phyloP scores from a whole-genome alignment of 805 yeast species.

The Ascoidea asiatica region DNA sequence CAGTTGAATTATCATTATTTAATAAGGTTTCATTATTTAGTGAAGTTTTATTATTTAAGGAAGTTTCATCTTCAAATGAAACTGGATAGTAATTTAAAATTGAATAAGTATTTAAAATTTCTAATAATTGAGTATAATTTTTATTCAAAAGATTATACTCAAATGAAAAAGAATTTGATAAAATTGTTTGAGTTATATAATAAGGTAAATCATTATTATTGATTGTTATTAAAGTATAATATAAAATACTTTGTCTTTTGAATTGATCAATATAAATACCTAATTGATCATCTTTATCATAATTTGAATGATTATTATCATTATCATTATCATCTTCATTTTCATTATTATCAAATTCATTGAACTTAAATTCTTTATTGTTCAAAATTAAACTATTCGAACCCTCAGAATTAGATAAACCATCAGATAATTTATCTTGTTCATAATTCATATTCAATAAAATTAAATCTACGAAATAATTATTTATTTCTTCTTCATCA shows the following conservation, averaged over 20 bases:
- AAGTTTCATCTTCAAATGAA: no score
- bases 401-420: neutral
- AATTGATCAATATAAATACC: conserved; percentile 29
- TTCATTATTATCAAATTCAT: conserved; percentile 8
- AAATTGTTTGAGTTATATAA: conserved; percentile 37
- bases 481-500: conserved; percentile 10
- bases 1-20: no score
- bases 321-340: conserved; percentile 13
- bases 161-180: conserved; percentile 29
- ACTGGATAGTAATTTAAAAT: no score
- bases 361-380: neutral
- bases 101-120: no score
- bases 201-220: conserved; percentile 51
- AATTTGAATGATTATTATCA: conserved; percentile 23
- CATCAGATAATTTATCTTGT: neutral
- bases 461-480: conserved; percentile 13
- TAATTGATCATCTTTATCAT: conserved; percentile 29
- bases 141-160: conserved; percentile 16
- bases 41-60: no score
- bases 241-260: conserved; percentile 24
- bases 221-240: conserved; percentile 29
- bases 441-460: conserved; percentile 9
- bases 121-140: no score
- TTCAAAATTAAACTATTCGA: neutral
- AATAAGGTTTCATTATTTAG: no score